Conservation (phyloP, 2,329 filamentous ascomycete genomes). For the Teratosphaeria gauchensis region DNA sequence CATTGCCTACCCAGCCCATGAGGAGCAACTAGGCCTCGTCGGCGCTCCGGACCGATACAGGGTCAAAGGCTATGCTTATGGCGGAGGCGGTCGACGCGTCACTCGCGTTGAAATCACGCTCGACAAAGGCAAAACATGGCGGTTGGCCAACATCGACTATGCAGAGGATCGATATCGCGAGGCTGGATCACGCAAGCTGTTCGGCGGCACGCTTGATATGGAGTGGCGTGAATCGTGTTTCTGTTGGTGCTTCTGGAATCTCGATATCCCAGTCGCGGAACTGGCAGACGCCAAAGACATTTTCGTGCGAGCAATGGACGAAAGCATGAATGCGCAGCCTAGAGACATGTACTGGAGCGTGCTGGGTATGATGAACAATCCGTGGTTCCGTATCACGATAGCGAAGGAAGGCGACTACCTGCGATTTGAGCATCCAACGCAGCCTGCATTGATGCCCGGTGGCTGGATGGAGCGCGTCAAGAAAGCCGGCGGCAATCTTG, state of each 20-base stretch:
- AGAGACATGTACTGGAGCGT: constrained; percentile 96
- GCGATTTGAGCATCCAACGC: constrained; percentile 80
- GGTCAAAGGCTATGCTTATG: constrained; percentile 75
- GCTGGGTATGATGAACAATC: constrained; percentile 96
- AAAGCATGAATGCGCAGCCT: constrained; percentile 75
- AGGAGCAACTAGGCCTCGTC: constrained; percentile 52
- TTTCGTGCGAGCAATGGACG: constrained; percentile 80
- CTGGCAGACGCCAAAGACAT: constrained; percentile 60
- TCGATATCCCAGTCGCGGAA: constrained; percentile 55
- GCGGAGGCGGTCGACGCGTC: constrained; percentile 74
- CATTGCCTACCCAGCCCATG: constrained; percentile 68
- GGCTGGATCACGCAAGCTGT: constrained; percentile 54
- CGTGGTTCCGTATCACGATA: constrained; percentile 79
- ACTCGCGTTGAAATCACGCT: constrained; percentile 75
- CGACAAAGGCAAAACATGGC: constrained; percentile 74
- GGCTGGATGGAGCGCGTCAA: constrained; percentile 95
- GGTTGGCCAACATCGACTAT: constrained; percentile 66
- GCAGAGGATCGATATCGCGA: constrained; percentile 76
- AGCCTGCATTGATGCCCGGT: constrained; percentile 63
- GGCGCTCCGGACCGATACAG: constrained; percentile 48
- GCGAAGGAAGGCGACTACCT: constrained; percentile 55
- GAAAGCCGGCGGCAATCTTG: constrained; percentile 66
- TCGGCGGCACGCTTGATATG: constrained; percentile 69
- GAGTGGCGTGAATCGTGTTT: constrained; percentile 72
- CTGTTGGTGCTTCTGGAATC: constrained; percentile 87